phyloP scores from a whole-genome alignment of 257 asterid species.

The Thymus mandschuricus region DNA sequence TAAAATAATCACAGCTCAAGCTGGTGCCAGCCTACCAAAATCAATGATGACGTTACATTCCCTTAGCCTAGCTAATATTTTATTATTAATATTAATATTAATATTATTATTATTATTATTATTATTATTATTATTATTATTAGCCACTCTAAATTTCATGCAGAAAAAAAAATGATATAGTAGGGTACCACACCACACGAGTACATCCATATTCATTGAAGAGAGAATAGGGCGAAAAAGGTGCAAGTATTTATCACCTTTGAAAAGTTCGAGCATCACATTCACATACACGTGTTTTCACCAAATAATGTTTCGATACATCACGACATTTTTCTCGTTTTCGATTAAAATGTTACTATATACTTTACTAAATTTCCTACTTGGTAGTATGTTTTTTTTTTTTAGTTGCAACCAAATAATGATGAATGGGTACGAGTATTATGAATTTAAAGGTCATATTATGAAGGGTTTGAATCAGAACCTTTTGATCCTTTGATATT shows the following conservation, averaged over 20 bases:
- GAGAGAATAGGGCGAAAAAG: neutral
- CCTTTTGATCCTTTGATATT: too few species aligned
- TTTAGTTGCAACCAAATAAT: too few species aligned
- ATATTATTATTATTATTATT: too few species aligned
- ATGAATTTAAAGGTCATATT: too few species aligned
- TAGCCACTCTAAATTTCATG: neutral
- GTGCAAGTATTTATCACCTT: conserved; percentile 12
- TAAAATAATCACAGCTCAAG: neutral
- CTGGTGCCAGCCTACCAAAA: neutral
- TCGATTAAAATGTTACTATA: too few species aligned
- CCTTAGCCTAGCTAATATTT: neutral
- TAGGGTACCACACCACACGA: neutral
- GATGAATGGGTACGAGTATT: too few species aligned
- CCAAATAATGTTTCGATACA: too few species aligned
- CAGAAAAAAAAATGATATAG: neutral
- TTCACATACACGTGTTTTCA: conserved; percentile 7
- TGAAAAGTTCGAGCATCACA: conserved; percentile 13
- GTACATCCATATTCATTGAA: neutral
- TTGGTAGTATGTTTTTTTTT: too few species aligned
- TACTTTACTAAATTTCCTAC: too few species aligned
- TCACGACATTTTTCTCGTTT: too few species aligned
- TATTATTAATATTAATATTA: neutral
- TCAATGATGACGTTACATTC: neutral
- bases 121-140: too few species aligned
- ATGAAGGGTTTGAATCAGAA: too few species aligned